Evolutionary conservation across 2,329 filamentous ascomycete species (phyloP).

Genomic region (Chaetothyriales sp.): DNA sequence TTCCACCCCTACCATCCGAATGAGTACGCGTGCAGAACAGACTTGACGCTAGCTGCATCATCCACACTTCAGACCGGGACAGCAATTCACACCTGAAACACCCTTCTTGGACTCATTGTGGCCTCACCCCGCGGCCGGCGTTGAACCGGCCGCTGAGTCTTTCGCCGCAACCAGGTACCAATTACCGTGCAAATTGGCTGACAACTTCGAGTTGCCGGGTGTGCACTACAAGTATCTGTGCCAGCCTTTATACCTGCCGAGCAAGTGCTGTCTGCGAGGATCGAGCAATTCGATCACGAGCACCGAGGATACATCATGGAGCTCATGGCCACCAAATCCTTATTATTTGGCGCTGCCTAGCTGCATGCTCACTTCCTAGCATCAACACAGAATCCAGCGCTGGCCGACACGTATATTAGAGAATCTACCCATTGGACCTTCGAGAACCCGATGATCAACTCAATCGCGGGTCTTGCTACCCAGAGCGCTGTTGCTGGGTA

Average conservation of each 20-base stretch:
- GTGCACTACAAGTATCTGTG: constrained; percentile 52
- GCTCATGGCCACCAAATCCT: constrained; percentile 57
- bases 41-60: too few species aligned
- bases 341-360: constrained; percentile 54
- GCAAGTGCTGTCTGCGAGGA: constrained; percentile 51
- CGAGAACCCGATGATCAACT: constrained; percentile 51
- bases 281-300: constrained; percentile 59
- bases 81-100: too few species aligned
- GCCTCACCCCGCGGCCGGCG: too few species aligned
- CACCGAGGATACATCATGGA: constrained; percentile 63
- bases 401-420: constrained; percentile 33
- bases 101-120: too few species aligned
- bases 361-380: constrained; percentile 45
- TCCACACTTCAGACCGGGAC: too few species aligned
- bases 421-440: constrained; percentile 49
- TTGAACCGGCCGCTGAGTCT: too few species aligned
- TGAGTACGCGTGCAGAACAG: too few species aligned
- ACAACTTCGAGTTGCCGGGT: too few species aligned
- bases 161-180: too few species aligned
- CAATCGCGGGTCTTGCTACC: constrained; percentile 54
- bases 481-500: constrained; percentile 57
- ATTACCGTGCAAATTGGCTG: too few species aligned
- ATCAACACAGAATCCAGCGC: constrained; percentile 23
- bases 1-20: too few species aligned
- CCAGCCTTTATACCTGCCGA: constrained; percentile 62